Base-by-base conservation (phyloP, 75 land plant genomes). In the Pinus albicaulis region DNA sequence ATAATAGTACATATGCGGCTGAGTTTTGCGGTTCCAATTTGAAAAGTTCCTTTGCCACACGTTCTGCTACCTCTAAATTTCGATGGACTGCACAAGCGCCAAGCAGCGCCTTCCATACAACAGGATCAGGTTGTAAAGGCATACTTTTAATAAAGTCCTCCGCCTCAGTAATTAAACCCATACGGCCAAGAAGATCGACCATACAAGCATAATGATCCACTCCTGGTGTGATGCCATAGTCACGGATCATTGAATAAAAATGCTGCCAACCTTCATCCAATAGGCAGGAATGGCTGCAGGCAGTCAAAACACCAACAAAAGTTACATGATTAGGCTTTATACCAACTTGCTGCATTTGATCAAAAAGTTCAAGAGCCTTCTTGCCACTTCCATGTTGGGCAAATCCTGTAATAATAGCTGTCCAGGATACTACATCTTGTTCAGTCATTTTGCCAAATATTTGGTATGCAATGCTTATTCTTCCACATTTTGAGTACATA, bases 121-220 rank as follows among this genome's bases (percentile, higher is more conserved):
- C 78, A 61, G 90, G 85, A 80, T 92, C 94, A 10, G 92, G 90
- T 57, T 82, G 71, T 66, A 79, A 81, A 38, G 94, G 94, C 92
- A 94, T 90, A 31, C 75, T 56, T 12, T 24, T 73, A 7, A 94
- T 72, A 23, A 94, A 16, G n/a, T 81, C 79, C 72, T 84, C 85
- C 1, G 94, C 91, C 76, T 92, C 89, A 34, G 76, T 76, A 52
- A 94, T 81, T 26, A 78, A 76, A 5, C 97, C 97, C 16, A 90
- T 85, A 78, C 97, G 88, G 61, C 94, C 80, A 19, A 92, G 84
- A 23, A 92, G 87, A 86, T 94, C 97, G 63, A 89, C 76, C 62
- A 90, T 80, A 76, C 90, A 86, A 5, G 89, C 86, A 57, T 92
- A 94, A 61, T 94, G 95, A 34, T 88, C 86, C 55, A 88, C 56